Evolutionary conservation across 441 rosid species (phyloP), one percentile per base, ranked within the genome.

Genomic region (Erodium texanum): DNA sequence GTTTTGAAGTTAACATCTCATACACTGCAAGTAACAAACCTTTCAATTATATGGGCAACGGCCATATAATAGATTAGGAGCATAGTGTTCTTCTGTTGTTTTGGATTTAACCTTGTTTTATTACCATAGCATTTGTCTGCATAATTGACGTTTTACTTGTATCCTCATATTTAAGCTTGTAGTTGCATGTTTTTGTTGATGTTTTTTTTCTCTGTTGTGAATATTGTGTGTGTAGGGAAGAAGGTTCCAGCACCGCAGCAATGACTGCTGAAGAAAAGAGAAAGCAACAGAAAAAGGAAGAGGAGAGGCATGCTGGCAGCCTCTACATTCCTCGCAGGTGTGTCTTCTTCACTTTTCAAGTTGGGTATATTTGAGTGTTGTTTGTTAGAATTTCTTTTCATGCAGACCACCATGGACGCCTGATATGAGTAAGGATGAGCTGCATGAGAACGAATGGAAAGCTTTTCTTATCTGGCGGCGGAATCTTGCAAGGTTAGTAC

Each of bases 381-480:
- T 32, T 54, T 15, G n/a, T 61, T 18, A 36, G 62, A 54, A 38
- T 36, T 71, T 41, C 23, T 73, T 34, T 20, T 70, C 59, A 16
- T 78, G 24, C 29, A 88, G 95, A 74, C 97, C 97, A n/a, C 86
- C 81, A 3, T 93, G 97, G 97, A 83, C 78, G 74, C 74, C 96
- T 52, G 76, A 74, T 36, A 90, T 90, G 96, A 81, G 87, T 34
- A 79, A 87, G 68, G 96, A 90, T 32, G 89, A 81, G 76, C 91
- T 93, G 66, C 95, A 93, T 85, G 78, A 83, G 29, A 93, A 87
- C 76, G 99, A 93, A 67, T 79, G 71, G 52, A 89, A 82, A 71
- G 83, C 97, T 68, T 93, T 93, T 74, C 74, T 93, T 16, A 73
- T 70, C 36, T 93, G 98, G 98, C 96, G 97, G 7, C 85, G 97